Evolutionary conservation across 2,329 filamentous ascomycete genomes (phyloP), one percentile per base, ranked within the genome.

Genomic region (Pseudogymnoascus sp.): DNA sequence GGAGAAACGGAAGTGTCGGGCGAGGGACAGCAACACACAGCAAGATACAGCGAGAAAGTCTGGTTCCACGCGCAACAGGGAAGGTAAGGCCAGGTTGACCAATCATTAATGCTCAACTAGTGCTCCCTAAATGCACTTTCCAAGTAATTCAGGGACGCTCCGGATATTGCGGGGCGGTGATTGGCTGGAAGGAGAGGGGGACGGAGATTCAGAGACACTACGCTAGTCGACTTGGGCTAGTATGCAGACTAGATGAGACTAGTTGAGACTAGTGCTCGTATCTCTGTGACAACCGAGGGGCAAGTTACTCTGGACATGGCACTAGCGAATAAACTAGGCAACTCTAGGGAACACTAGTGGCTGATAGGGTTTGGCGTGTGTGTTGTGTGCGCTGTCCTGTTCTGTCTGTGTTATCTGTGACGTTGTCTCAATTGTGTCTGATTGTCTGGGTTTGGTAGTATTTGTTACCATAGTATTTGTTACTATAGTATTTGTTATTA

Each of bases 281-380:
- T 56, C 49, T 56, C 49, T 56, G 9, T 56, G 28, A 56, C 49
- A 56, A 56, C 49, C 28, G 49, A 56, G 49, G 49, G 49, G 23
- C 16, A 56, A 56, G 9, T 28, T 12, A 34, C 49, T 34, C 9
- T 34, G 31, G 7, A 12, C 3, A 34, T 8, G 9, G 1, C n/a
- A n/a, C 28, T 34, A 56, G n/a, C 12, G 8, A 18, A 1, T 18
- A 1, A 1, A 56, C 49, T 34, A 56, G 28, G 11, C 5, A 34
- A 11, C 5, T 34, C 16, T 34, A 56, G 49, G 28, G 49, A 56
- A 28, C 28, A 34, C 49, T 56, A 56, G 49, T 34, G 1, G 5
- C 28, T 1, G 6, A 56, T 56, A 14, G n/a, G 28, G 49, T 18
- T 56, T 56, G 31, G 49, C 5, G 49, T 56, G 5, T 56, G 28